Evolutionary conservation across 441 rosid species (phyloP).

Genomic region (Gossypium lobatum): DNA sequence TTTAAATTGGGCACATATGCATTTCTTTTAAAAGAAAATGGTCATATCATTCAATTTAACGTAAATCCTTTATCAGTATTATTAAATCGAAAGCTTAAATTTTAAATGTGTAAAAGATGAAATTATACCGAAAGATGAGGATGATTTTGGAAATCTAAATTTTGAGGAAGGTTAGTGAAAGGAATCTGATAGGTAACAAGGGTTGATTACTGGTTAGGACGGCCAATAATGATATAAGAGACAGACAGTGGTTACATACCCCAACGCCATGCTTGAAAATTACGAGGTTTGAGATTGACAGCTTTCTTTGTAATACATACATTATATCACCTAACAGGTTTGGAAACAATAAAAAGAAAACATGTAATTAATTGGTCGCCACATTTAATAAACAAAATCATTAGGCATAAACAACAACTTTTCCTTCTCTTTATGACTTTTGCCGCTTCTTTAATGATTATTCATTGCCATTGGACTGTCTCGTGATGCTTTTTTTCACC

Average conservation of each 20-base stretch:
- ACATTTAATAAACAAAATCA: neutral
- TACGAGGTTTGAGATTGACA: constrained; percentile 15
- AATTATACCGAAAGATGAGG: neutral
- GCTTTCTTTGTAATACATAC: too few relatives aligned
- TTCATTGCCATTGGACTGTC: neutral
- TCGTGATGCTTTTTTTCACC: neutral
- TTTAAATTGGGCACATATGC: too few relatives aligned
- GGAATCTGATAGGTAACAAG: neutral
- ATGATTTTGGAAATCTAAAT: neutral
- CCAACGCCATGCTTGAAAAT: constrained; percentile 6
- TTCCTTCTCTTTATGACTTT: constrained; percentile 25
- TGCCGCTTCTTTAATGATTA: constrained; percentile 15
- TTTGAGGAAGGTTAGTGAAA: neutral
- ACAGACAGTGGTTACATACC: neutral
- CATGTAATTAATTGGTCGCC: neutral
- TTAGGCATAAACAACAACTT: neutral
- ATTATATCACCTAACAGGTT: neutral
- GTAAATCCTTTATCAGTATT: too few relatives aligned
- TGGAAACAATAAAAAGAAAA: neutral
- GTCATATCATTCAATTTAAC: too few relatives aligned
- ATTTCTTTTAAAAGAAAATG: too few relatives aligned
- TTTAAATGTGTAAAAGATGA: too few relatives aligned
- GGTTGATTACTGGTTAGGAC: neutral
- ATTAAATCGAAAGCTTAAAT: too few relatives aligned
- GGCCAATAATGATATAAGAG: neutral